Percentiles rank a stretch among this genome's conserved stretches.
These are phyloP conservation scores for Pichia eremophila DNA, from an alignment of 805 yeast species.

Conservation along the genomic window DNA sequence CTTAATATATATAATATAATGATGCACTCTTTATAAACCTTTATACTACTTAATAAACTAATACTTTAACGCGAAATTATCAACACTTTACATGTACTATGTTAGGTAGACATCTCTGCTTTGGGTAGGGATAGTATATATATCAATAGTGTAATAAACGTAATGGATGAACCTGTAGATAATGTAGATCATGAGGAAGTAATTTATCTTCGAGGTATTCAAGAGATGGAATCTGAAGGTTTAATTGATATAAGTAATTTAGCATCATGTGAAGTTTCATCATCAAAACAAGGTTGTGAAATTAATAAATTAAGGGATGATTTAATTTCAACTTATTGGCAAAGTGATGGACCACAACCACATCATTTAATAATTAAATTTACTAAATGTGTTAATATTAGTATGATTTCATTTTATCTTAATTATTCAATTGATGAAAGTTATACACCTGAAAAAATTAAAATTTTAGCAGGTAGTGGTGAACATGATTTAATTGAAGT, in stretches of 20 bases:
- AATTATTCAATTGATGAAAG: slow-evolving; percentile 75
- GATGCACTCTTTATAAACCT: too few relatives aligned
- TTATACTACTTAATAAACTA: too few relatives aligned
- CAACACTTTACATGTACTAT: too few relatives aligned
- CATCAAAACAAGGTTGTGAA: slow-evolving; percentile 65
- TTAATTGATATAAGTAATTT: slow-evolving; percentile 67
- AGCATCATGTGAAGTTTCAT: slow-evolving; percentile 80
- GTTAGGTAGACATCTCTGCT: too few relatives aligned
- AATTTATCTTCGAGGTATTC: slow-evolving; percentile 32
- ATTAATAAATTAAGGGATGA: slow-evolving; percentile 65
- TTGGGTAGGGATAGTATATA: too few relatives aligned
- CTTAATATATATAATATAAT: too few relatives aligned
- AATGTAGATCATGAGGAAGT: slow-evolving; percentile 10
- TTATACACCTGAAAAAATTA: slow-evolving; percentile 74
- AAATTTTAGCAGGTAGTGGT: slow-evolving; percentile 66
- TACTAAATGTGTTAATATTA: slow-evolving; percentile 62
- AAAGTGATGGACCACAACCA: slow-evolving; percentile 87
- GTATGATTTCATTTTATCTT: slow-evolving; percentile 60
- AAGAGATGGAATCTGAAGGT: slow-evolving; percentile 47
- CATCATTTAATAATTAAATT: slow-evolving; percentile 75
- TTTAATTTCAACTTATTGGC: slow-evolving; percentile 76
- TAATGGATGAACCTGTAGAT: not conserved
- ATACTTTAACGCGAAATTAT: too few relatives aligned
- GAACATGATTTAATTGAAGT: slow-evolving; percentile 70
- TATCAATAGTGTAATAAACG: too few relatives aligned